These are phyloP conservation scores for Metschnikowia anglica DNA, from an alignment of 805 yeast genomes.

Conservation along the genomic window DNA sequence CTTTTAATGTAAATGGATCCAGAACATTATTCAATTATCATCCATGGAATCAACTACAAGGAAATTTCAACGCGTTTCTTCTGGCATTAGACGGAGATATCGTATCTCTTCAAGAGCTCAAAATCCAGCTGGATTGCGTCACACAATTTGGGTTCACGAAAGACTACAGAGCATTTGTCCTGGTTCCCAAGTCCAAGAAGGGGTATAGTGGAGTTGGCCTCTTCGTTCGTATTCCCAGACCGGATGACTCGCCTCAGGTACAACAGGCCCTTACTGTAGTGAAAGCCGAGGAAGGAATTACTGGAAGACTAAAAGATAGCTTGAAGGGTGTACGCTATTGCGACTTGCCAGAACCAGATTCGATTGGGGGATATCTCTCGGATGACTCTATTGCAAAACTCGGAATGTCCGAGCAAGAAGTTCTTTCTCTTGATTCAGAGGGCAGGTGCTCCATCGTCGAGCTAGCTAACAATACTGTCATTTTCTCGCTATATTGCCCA, in stretches of 20 bases:
- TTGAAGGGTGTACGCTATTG: constrained; percentile 11
- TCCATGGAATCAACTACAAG: constrained; percentile 67
- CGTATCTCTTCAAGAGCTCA: constrained; percentile 84
- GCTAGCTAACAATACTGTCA: constrained; percentile 56
- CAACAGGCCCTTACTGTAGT: constrained; percentile 49
- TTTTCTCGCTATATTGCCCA: constrained; percentile 80
- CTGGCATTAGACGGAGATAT: constrained; percentile 64
- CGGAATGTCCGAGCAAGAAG: constrained; percentile 17
- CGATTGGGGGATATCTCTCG: constrained; percentile 74
- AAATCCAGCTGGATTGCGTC: constrained; percentile 41
- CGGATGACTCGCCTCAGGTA: constrained; percentile 39
- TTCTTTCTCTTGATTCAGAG: constrained; percentile 60
- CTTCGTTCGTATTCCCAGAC: constrained; percentile 57
- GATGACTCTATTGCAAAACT: constrained; percentile 34
- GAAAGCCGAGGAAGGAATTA: constrained; percentile 88
- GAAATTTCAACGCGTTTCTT: constrained; percentile 47
- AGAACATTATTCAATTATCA: constrained; percentile 77
- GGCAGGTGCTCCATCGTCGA: constrained; percentile 83
- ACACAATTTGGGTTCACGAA: constrained; percentile 47
- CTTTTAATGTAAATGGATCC: constrained; percentile 85
- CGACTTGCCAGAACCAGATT: constrained; percentile 12
- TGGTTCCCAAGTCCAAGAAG: constrained; percentile 64
- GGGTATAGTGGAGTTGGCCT: constrained; percentile 95
- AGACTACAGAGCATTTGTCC: constrained; percentile 62
- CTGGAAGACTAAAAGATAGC: constrained; percentile 52